A percentile compares a stretch with the other conserved stretches of the same genome.
Conservation (phyloP, 1,284 basidiomycete genomes). For the Irpex sp. region DNA sequence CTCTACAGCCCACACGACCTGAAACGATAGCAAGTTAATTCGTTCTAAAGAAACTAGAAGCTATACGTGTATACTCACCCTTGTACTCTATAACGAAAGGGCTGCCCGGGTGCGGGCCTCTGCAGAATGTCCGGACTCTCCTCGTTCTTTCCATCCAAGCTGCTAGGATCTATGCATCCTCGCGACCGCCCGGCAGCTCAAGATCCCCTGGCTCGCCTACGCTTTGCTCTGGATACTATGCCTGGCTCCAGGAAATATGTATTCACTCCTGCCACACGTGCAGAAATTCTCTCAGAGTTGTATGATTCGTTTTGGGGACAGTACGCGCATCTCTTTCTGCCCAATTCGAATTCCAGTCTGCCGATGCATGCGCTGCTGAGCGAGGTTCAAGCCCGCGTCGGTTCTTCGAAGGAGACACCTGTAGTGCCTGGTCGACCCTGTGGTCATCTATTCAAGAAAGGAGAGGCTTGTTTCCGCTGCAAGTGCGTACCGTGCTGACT, state of each 20-base stretch:
- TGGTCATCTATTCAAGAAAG: constrained; percentile 77
- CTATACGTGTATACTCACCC: not conserved
- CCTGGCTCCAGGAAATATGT: constrained; percentile 71
- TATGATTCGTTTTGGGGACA: constrained; percentile 78
- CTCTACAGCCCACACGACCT: not conserved
- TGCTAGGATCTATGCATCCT: constrained; percentile 48
- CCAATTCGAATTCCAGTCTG: constrained; percentile 55
- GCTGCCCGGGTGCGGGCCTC: constrained; percentile 4
- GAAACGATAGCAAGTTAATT: not conserved
- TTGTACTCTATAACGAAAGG: not conserved
- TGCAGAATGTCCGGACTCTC: constrained; percentile 40
- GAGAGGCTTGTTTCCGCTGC: constrained; percentile 87
- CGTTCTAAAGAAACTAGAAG: not conserved
- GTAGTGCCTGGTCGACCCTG: constrained; percentile 65
- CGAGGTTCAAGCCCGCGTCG: constrained; percentile 59
- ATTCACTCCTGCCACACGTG: constrained; percentile 66
- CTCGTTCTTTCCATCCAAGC: constrained; percentile 46
- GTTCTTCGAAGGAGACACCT: constrained; percentile 54
- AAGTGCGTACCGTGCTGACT: constrained; percentile 55
- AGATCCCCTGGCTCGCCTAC: constrained; percentile 67
- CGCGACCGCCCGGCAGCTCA: constrained; percentile 37
- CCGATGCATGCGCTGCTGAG: constrained; percentile 59
- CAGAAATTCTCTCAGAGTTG: constrained; percentile 74
- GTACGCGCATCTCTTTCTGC: constrained; percentile 66
- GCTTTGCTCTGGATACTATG: constrained; percentile 75